Evolutionary conservation across 1,284 basidiomycete species (phyloP).

Genomic region (Leccinum pachyderme): DNA sequence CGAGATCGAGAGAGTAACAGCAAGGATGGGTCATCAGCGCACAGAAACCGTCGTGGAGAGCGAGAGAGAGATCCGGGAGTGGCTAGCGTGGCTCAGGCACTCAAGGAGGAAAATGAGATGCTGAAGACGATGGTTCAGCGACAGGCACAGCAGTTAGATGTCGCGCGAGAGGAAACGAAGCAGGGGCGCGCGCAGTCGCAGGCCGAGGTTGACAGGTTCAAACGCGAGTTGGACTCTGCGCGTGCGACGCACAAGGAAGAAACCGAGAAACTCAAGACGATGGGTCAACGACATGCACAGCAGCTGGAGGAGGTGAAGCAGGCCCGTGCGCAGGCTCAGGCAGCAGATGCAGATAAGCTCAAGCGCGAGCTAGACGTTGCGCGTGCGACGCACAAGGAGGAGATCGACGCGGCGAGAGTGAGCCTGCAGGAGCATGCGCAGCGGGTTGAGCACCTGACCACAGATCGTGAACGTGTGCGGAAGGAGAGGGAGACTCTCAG

Average conservation of each 20-base stretch:
- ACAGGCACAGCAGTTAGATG: constrained; percentile 14
- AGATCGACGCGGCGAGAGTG: constrained; percentile 15
- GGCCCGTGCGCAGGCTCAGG: constrained; percentile 5
- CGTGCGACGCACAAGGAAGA: constrained; percentile 14
- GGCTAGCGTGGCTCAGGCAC: constrained; percentile 5
- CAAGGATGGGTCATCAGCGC: constrained; percentile 13
- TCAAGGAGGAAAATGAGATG: constrained; percentile 28
- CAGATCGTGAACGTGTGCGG: constrained; percentile 27
- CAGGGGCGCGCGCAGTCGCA: constrained; percentile 6
- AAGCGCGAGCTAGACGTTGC: constrained; percentile 12
- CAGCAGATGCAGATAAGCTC: constrained; percentile 9
- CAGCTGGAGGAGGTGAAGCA: constrained; percentile 13
- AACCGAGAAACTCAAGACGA: constrained; percentile 18
- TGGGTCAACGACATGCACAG: constrained; percentile 18
- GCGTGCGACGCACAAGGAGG: constrained; percentile 10
- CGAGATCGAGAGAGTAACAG: constrained; percentile 14
- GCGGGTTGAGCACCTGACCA: constrained; percentile 21
- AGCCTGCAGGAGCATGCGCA: constrained; percentile 23
- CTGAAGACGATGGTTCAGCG: constrained; percentile 20
- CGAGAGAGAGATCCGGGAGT: constrained; percentile 11
- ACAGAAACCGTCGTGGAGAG: constrained; percentile 21
- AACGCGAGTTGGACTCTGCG: constrained; percentile 12
- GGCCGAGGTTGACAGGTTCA: constrained; percentile 10
- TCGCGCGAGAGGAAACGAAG: constrained; percentile 6
- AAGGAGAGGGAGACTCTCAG: constrained; percentile 26